Evolutionary conservation across 2,329 filamentous ascomycete species (phyloP).

Genomic region (Conoideocrella luteorostrata): DNA sequence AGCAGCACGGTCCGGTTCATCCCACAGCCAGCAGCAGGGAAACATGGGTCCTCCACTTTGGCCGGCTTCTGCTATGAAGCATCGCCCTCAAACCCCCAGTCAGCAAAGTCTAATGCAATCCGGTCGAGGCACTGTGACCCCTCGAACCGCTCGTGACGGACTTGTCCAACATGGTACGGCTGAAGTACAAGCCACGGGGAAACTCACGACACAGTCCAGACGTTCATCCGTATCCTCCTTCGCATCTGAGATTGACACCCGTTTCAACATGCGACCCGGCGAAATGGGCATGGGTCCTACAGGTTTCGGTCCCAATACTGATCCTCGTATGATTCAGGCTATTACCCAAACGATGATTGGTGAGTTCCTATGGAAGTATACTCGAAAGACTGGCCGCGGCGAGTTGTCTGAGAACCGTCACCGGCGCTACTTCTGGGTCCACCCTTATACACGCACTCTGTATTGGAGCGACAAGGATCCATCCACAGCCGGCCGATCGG

Average conservation of each 20-base stretch:
- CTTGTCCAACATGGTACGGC: slow-evolving; percentile 41
- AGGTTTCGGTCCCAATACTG: slow-evolving; percentile 66
- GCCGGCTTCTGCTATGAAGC: slow-evolving; percentile 65
- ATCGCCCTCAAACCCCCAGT: slow-evolving; percentile 56
- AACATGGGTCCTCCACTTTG: slow-evolving; percentile 79
- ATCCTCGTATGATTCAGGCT: slow-evolving; percentile 97
- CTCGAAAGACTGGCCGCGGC: slow-evolving; percentile 82
- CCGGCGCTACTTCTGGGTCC: slow-evolving; percentile 96
- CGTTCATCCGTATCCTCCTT: slow-evolving; percentile 93
- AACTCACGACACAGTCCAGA: slow-evolving; percentile 24
- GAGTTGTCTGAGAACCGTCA: slow-evolving; percentile 87
- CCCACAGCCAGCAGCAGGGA: slow-evolving; percentile 35
- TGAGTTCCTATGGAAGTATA: slow-evolving; percentile 99
- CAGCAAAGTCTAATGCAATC: slow-evolving; percentile 39
- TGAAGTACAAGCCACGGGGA: slow-evolving; percentile 43
- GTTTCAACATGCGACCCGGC: slow-evolving; percentile 69
- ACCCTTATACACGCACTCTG: slow-evolving; percentile 90
- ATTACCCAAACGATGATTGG: slow-evolving; percentile 99
- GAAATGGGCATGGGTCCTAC: slow-evolving; percentile 46
- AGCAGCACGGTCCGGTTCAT: slow-evolving; percentile 59
- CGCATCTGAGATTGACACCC: slow-evolving; percentile 82
- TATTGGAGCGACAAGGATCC: slow-evolving; percentile 97
- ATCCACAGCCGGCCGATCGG: slow-evolving; percentile 65
- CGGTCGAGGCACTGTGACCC: slow-evolving; percentile 52
- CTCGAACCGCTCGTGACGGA: slow-evolving; percentile 40